A percentile compares a stretch with the other conserved stretches of the same genome.
Evolutionary conservation across 2,329 filamentous ascomycete species (phyloP).

Genomic region (Stagonosporopsis vannaccii): DNA sequence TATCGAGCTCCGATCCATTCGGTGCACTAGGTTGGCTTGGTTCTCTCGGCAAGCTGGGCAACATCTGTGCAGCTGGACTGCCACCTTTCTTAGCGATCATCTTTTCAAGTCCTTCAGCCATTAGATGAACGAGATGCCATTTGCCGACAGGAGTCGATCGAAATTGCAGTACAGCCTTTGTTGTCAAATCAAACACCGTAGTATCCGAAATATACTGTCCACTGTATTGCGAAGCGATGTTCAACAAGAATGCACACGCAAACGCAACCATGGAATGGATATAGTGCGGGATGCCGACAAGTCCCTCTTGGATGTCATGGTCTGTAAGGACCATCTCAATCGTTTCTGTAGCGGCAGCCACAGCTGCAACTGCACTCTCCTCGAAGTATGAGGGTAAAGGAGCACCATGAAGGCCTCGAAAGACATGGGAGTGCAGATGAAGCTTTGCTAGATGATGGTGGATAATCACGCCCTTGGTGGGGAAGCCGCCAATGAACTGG

Average conservation of each 20-base stretch:
- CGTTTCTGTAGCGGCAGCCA: constrained; percentile 56
- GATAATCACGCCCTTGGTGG: constrained; percentile 59
- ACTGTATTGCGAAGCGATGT: constrained; percentile 55
- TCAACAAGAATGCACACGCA: constrained; percentile 61
- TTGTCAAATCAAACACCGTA: constrained; percentile 50
- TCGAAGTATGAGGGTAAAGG: constrained; percentile 58
- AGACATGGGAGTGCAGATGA: constrained; percentile 59
- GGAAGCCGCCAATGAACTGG: constrained; percentile 57
- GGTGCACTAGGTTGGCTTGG: constrained; percentile 15
- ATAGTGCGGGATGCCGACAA: constrained; percentile 59
- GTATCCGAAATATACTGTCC: constrained; percentile 50
- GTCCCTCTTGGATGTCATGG: constrained; percentile 51
- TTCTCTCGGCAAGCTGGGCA: constrained; percentile 8
- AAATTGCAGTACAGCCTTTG: constrained; percentile 52
- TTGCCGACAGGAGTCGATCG: constrained; percentile 52
- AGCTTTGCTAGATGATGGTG: constrained; percentile 64
- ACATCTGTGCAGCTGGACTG: constrained; percentile 8
- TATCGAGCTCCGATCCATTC: constrained; percentile 16
- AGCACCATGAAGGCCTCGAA: constrained; percentile 57
- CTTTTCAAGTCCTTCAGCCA: constrained; percentile 57
- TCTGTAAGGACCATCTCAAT: constrained; percentile 56
- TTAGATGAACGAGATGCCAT: constrained; percentile 57
- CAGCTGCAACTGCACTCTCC: constrained; percentile 56
- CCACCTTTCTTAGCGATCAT: constrained; percentile 38
- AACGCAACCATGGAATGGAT: constrained; percentile 63